Evolutionary conservation across 345 rosid species (phyloP).

Genomic region (Pistacia vera): DNA sequence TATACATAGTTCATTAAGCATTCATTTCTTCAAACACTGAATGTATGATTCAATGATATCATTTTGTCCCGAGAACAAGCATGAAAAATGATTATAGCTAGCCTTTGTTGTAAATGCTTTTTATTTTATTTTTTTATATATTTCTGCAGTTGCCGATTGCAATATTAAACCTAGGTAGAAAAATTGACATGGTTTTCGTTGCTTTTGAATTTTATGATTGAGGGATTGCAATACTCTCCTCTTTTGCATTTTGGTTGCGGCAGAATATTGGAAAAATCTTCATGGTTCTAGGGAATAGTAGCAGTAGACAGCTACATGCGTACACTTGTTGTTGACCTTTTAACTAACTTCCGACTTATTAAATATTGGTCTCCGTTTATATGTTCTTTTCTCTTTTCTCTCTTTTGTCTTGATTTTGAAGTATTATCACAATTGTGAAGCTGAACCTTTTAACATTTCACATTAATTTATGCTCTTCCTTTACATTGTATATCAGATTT

Average conservation of each 20-base stretch:
- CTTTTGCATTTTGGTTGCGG: background rate
- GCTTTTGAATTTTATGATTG: background rate
- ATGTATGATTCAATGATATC: slow-evolving; percentile 9
- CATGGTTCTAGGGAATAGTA: background rate
- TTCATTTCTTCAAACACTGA: background rate
- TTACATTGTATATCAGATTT: background rate
- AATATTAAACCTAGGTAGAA: background rate
- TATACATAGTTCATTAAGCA: background rate
- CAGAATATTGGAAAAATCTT: background rate
- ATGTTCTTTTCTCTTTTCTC: background rate
- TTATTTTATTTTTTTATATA: background rate
- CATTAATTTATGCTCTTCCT: background rate
- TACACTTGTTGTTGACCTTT: slow-evolving; percentile 4
- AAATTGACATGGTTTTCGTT: background rate
- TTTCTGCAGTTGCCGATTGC: slow-evolving; percentile 10
- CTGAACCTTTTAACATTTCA: background rate
- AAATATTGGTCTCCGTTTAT: background rate
- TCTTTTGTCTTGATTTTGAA: background rate
- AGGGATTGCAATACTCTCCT: background rate
- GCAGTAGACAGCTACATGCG: background rate
- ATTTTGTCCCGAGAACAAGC: background rate
- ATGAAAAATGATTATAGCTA: background rate
- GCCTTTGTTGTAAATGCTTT: background rate
- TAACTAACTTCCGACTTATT: background rate
- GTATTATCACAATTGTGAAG: background rate